phyloP scores from a whole-genome alignment of 257 asterid genomes.

The Nicotiana paniculata region DNA sequence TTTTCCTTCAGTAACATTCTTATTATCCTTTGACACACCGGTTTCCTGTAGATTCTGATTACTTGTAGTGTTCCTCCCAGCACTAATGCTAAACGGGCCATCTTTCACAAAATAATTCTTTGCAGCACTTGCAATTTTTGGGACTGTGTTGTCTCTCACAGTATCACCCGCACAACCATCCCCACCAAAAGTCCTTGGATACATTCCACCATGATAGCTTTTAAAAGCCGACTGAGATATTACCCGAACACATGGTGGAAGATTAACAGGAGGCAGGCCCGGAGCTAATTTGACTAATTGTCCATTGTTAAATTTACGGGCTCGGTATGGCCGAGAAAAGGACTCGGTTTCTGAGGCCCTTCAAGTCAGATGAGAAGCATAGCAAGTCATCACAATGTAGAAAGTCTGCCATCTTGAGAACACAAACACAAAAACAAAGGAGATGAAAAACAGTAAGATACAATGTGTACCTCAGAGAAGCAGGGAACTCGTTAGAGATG shows the following conservation, averaged over 20 bases:
- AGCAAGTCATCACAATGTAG: conserved; percentile 12
- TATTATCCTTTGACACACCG: conserved; percentile 24
- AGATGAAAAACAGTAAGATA: background rate
- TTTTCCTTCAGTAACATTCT: conserved; percentile 31
- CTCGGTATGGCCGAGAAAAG: conserved; percentile 54
- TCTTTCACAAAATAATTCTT: conserved; percentile 24
- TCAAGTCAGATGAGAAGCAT: conserved; percentile 19
- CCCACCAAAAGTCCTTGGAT: conserved; percentile 23
- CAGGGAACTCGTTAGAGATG: conserved; percentile 26
- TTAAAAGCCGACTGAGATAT: conserved; percentile 84
- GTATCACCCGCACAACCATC: conserved; percentile 18
- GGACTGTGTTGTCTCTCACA: conserved; percentile 22
- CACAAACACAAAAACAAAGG: background rate
- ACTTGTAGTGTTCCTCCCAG: conserved; percentile 17
- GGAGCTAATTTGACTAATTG: conserved; percentile 89
- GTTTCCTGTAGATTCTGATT: conserved; percentile 34
- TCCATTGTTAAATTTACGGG: conserved; percentile 49
- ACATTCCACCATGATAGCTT: conserved; percentile 41
- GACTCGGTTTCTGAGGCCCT: conserved; percentile 48
- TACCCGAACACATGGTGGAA: conserved; percentile 91
- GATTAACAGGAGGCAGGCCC: conserved; percentile 86
- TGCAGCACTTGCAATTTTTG: conserved; percentile 17
- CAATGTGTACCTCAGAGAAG: conserved; percentile 44
- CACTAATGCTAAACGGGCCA: conserved; percentile 22
- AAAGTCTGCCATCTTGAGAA: conserved; percentile 1